These are phyloP conservation scores for Arachis hypogaea DNA, from an alignment of 306 rosid genomes.

Conservation along the genomic window DNA sequence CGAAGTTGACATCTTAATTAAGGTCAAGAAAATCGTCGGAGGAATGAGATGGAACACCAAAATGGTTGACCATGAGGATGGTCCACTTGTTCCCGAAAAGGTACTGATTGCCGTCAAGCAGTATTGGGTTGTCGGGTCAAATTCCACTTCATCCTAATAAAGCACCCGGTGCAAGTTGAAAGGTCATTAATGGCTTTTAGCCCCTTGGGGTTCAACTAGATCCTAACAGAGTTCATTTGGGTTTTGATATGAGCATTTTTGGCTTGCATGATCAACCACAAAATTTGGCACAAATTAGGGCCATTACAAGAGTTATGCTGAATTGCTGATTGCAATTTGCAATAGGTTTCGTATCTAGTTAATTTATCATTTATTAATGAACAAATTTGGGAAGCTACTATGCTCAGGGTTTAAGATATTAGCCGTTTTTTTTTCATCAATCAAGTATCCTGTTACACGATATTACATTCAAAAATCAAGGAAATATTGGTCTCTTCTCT, in stretches of 20 bases:
- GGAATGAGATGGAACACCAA: conserved; percentile 95
- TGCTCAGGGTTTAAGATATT: conserved; percentile 40
- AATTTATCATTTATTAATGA: conserved; percentile 17
- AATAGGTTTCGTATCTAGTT: conserved; percentile 31
- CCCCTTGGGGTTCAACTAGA: conserved; percentile 31
- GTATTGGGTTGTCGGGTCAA: conserved; percentile 82
- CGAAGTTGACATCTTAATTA: conserved; percentile 69
- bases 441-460: conserved; percentile 37
- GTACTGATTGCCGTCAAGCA: conserved; percentile 88
- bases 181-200: conserved; percentile 24
- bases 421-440: conserved; percentile 35
- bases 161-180: conserved; percentile 25
- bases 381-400: conserved; percentile 35
- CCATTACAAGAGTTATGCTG: conserved; percentile 28
- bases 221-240: conserved; percentile 37
- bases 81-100: conserved; percentile 93
- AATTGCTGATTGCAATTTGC: conserved; percentile 14
- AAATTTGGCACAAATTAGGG: conserved; percentile 30
- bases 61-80: conserved; percentile 96
- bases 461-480: conserved; percentile 39
- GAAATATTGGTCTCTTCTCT: conserved; percentile 4
- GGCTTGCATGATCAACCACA: conserved; percentile 33
- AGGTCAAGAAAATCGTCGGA: conserved; percentile 74
- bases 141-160: conserved; percentile 65
- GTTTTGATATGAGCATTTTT: conserved; percentile 47